These are phyloP conservation scores for Eucalyptus cladocalyx DNA, from an alignment of 345 rosid genomes.

Conservation along the genomic window DNA sequence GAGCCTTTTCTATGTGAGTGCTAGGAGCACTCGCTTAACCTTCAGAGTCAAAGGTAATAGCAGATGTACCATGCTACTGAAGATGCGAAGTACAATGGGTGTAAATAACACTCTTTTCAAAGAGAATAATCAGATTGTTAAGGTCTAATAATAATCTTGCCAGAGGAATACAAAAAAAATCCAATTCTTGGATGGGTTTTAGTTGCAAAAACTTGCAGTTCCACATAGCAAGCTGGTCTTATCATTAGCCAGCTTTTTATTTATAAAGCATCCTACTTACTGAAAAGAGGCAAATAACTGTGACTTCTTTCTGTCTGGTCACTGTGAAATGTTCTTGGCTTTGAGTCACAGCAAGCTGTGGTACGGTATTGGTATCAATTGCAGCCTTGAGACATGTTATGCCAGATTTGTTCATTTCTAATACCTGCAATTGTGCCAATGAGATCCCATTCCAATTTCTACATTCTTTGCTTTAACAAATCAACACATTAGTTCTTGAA, in stretches of 20 bases:
- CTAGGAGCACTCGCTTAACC: neutral
- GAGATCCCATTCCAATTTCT: neutral
- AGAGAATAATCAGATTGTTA: neutral
- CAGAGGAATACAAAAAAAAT: neutral
- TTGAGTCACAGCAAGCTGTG: neutral
- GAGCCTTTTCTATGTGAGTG: neutral
- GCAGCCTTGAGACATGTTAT: neutral
- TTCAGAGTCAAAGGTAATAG: neutral
- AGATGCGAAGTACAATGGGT: neutral
- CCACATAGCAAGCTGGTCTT: neutral
- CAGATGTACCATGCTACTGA: neutral
- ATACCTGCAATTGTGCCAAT: too few relatives aligned
- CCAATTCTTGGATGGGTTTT: neutral
- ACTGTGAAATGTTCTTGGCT: neutral
- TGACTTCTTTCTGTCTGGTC: too few relatives aligned
- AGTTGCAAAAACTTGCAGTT: neutral
- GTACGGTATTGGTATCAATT: neutral
- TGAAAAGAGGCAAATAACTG: neutral
- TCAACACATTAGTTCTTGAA: neutral
- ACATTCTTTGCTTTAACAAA: neutral
- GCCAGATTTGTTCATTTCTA: neutral
- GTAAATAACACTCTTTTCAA: neutral
- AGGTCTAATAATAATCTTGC: neutral
- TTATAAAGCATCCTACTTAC: neutral
- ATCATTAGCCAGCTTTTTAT: neutral